These are phyloP conservation scores for Collybia nuda DNA, from an alignment of 768 basidiomycete species.

Conservation along the genomic window DNA sequence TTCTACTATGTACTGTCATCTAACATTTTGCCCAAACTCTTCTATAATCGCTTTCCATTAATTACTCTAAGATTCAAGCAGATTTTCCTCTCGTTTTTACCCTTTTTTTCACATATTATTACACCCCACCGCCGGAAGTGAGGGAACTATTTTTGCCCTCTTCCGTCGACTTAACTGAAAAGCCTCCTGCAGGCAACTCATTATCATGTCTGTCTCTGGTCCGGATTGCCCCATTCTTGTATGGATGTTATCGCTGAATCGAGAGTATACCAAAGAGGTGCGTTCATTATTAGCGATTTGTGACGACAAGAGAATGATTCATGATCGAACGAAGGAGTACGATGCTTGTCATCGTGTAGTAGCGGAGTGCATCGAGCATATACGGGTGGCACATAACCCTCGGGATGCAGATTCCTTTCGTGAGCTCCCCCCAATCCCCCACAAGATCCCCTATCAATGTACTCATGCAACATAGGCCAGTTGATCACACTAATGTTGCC, in stretches of 20 bases:
- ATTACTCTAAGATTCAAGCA: no score
- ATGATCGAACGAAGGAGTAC: slow-evolving; percentile 57
- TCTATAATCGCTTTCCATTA: no score
- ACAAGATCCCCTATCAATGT: neutral
- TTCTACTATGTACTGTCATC: no score
- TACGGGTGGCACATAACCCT: slow-evolving; percentile 52
- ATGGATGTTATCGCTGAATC: slow-evolving; percentile 79
- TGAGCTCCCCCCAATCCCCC: slow-evolving; percentile 35
- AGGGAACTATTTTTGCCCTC: neutral
- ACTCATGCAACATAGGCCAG: slow-evolving; percentile 43
- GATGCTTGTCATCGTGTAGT: slow-evolving; percentile 63
- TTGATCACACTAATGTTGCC: slow-evolving; percentile 75
- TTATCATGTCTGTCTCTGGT: slow-evolving; percentile 1
- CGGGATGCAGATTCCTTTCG: slow-evolving; percentile 64
- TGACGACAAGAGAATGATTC: slow-evolving; percentile 6
- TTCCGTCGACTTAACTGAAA: neutral
- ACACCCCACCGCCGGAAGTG: neutral
- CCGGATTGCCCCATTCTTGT: slow-evolving; percentile 67
- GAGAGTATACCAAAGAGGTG: slow-evolving; percentile 69
- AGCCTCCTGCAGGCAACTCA: neutral
- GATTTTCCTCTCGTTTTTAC: no score
- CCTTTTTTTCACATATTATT: neutral
- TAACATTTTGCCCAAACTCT: no score
- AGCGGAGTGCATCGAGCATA: slow-evolving; percentile 58
- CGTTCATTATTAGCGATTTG: slow-evolving; percentile 17